Percentiles rank a stretch among this genome's conserved stretches.
phyloP scores from a whole-genome alignment of 129 eudicot species.

The Artemisia tridentata region DNA sequence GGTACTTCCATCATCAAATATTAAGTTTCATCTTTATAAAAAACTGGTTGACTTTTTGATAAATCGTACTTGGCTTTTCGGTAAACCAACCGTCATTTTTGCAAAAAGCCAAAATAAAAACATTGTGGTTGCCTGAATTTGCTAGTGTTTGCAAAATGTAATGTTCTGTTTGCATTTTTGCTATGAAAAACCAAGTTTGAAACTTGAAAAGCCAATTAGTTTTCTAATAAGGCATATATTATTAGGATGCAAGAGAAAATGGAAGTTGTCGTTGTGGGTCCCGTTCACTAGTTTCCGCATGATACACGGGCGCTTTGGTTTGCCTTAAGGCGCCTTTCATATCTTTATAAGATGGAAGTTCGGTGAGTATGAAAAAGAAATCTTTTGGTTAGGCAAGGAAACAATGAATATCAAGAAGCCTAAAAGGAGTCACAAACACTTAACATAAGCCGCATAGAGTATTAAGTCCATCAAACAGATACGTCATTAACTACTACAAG shows the following conservation, averaged over 20 bases:
- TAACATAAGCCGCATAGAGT: constrained; percentile 9
- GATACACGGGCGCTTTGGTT: not conserved
- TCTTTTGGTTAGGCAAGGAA: constrained; percentile 12
- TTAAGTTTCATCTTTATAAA: not conserved
- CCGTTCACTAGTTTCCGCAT: not conserved
- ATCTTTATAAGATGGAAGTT: constrained; percentile 5
- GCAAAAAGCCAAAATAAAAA: not conserved
- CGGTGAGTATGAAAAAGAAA: not conserved
- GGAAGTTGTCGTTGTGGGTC: not conserved
- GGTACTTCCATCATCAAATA: constrained; percentile 6
- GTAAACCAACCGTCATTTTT: not conserved
- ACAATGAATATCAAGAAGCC: not conserved
- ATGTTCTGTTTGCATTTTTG: not conserved
- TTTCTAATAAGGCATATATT: not conserved
- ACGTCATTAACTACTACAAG: constrained; percentile 4
- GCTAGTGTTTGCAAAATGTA: not conserved
- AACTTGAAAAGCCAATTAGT: not conserved
- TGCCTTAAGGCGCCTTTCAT: constrained; percentile 1
- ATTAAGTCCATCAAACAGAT: constrained; percentile 7
- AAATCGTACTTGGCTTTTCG: not conserved
- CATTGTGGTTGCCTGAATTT: not conserved
- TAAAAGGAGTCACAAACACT: constrained; percentile 10
- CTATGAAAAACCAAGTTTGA: not conserved
- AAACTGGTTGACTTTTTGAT: not conserved
- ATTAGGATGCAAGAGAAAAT: no score